Conservation (phyloP, 208 protist species). For the Crithidia thermophila region DNA sequence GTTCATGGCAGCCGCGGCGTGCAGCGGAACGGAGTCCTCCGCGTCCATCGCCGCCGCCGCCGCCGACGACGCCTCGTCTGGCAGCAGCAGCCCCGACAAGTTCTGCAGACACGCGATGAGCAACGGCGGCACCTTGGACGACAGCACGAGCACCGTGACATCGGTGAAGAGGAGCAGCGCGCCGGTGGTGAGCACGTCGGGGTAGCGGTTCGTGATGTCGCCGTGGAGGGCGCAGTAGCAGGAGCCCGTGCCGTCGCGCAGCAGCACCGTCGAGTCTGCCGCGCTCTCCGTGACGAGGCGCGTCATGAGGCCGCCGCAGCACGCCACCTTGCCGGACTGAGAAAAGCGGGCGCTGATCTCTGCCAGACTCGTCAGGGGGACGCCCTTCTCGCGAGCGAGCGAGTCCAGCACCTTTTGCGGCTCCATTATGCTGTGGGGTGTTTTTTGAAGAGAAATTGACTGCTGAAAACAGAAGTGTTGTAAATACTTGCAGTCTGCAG, state of each 20-base stretch:
- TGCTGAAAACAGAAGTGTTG: no score
- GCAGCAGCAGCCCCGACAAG: constrained; percentile 70
- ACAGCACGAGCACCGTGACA: constrained; percentile 59
- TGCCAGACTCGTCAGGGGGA: constrained; percentile 52
- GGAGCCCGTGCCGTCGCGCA: constrained; percentile 65
- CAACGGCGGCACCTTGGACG: constrained; percentile 60
- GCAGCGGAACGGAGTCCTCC: background rate
- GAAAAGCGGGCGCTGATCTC: constrained; percentile 34
- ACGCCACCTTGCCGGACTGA: constrained; percentile 66
- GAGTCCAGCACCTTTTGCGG: constrained; percentile 54
- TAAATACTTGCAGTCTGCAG: no score
- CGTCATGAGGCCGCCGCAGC: constrained; percentile 78
- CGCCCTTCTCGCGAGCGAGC: constrained; percentile 45
- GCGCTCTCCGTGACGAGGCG: constrained; percentile 77
- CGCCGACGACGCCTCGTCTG: constrained; percentile 35
- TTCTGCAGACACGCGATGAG: constrained; percentile 84
- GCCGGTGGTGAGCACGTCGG: constrained; percentile 62
- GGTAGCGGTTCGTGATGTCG: constrained; percentile 72
- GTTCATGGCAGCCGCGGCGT: background rate
- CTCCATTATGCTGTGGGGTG: constrained; percentile 44
- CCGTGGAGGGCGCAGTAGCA: constrained; percentile 80
- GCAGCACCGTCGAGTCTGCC: constrained; percentile 75
- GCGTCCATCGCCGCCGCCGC: background rate
- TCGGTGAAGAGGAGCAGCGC: constrained; percentile 75
- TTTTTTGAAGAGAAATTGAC: no score